These are phyloP conservation scores for Neoboletus subvelutipes DNA, from an alignment of 768 basidiomycete species.

Conservation along the genomic window DNA sequence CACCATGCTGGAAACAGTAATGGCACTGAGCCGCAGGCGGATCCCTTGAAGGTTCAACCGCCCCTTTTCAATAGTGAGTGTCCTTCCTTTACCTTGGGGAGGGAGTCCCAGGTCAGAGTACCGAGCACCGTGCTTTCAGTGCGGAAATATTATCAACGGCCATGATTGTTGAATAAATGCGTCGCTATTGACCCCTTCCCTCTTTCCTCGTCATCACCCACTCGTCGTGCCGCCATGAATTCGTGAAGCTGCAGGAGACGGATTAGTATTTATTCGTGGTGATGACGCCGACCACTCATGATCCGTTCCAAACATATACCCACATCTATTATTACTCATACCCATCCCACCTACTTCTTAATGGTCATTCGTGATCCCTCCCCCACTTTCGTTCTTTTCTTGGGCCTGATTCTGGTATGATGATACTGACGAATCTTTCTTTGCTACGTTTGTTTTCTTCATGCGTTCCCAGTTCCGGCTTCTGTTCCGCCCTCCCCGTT, in stretches of 20 bases:
- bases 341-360: conserved; percentile 4
- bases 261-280: conserved; percentile 19
- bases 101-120: conserved; percentile 78
- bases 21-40: conserved; percentile 22
- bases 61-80: conserved; percentile 61
- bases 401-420: conserved; percentile 43
- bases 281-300: conserved; percentile 22
- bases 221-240: conserved; percentile 28
- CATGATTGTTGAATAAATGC: conserved; percentile 50
- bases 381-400: conserved; percentile 40
- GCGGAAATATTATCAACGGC: conserved; percentile 76
- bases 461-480: conserved; percentile 35
- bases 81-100: conserved; percentile 61
- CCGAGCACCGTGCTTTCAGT: conserved; percentile 90
- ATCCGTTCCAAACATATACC: conserved; percentile 8
- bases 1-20: conserved; percentile 22
- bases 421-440: conserved; percentile 42
- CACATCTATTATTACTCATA: conserved; percentile 8
- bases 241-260: conserved; percentile 28
- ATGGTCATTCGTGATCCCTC: conserved; percentile 32
- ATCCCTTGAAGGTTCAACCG: conserved; percentile 25
- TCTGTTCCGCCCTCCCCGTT: conserved; percentile 40
- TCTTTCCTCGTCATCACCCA: conserved; percentile 26
- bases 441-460: conserved; percentile 21
- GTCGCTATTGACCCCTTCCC: conserved; percentile 18